phyloP scores from a whole-genome alignment of 331 rosid species.

The Stylosanthes scabra region DNA sequence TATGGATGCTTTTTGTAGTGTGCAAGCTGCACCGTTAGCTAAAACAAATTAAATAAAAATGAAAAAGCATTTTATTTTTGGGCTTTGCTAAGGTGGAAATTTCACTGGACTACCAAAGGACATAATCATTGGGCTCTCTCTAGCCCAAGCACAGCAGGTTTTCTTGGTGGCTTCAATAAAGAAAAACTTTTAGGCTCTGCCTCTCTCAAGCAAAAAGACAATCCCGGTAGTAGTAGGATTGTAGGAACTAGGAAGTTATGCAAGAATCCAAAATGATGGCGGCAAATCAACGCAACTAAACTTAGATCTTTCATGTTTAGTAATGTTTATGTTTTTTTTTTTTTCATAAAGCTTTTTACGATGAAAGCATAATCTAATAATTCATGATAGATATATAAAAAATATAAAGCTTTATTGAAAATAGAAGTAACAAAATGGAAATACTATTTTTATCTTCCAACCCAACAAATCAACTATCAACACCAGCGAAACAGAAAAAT shows the following conservation, averaged over 20 bases:
- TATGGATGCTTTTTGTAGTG: conserved; percentile 5
- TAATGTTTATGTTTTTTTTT: conserved; percentile 24
- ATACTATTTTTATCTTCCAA: not conserved
- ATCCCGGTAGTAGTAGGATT: not conserved
- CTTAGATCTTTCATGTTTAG: not conserved
- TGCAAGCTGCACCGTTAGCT: not conserved
- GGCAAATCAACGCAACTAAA: not conserved
- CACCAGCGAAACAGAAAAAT: conserved; percentile 7
- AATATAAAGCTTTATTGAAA: no score
- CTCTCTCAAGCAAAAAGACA: not conserved
- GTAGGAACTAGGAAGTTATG: not conserved
- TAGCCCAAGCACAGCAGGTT: not conserved
- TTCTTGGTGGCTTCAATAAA: no score
- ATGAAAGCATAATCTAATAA: no score
- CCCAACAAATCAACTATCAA: not conserved
- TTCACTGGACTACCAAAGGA: conserved; percentile 11
- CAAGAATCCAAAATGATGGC: conserved; percentile 1
- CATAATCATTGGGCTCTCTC: not conserved
- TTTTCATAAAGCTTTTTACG: no score
- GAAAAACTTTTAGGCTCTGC: not conserved
- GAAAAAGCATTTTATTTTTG: not conserved
- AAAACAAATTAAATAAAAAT: no score
- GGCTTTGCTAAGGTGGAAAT: not conserved
- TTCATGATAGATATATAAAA: no score
- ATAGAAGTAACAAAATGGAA: conserved; percentile 19